These are phyloP conservation scores for Magnolia changhungtana DNA, from an alignment of 164 flowering plant species.

Conservation along the genomic window DNA sequence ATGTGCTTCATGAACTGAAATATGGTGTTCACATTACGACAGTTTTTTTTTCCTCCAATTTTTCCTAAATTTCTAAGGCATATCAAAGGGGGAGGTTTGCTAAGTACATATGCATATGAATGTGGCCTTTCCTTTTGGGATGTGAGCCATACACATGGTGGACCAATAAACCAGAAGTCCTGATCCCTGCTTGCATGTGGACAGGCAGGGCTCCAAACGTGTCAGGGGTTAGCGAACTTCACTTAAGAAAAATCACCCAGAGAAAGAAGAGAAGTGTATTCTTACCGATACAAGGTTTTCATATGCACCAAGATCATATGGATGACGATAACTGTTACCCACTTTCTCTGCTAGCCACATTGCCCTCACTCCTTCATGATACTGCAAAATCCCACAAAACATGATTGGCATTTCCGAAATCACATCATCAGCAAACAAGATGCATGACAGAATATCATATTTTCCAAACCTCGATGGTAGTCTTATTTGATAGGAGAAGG, in stretches of 20 bases:
- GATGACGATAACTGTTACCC: slow-evolving; percentile 69
- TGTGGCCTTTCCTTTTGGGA: no score
- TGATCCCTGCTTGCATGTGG: background rate
- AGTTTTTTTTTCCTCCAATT: no score
- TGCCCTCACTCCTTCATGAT: slow-evolving; percentile 98
- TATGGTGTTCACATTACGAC: no score
- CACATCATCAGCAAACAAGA: background rate
- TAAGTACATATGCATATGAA: no score
- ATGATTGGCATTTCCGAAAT: background rate
- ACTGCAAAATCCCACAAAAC: slow-evolving; percentile 36
- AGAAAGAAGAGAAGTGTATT: background rate
- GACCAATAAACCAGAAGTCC: no score
- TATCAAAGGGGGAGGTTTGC: no score
- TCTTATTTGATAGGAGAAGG: slow-evolving; percentile 75
- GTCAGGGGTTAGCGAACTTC: background rate
- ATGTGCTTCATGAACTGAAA: no score
- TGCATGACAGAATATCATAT: background rate
- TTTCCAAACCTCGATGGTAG: slow-evolving; percentile 81
- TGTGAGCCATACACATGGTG: no score
- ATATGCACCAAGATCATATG: slow-evolving; percentile 77
- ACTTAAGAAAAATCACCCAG: background rate
- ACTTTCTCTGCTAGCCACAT: slow-evolving; percentile 94
- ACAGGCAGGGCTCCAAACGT: background rate
- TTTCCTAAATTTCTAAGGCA: no score
- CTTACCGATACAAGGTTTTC: slow-evolving; percentile 77